A percentile compares a stretch with the other conserved stretches of the same genome.
These are phyloP conservation scores for Amylostereum chailletii DNA, from an alignment of 1,284 basidiomycete genomes.

Conservation along the genomic window DNA sequence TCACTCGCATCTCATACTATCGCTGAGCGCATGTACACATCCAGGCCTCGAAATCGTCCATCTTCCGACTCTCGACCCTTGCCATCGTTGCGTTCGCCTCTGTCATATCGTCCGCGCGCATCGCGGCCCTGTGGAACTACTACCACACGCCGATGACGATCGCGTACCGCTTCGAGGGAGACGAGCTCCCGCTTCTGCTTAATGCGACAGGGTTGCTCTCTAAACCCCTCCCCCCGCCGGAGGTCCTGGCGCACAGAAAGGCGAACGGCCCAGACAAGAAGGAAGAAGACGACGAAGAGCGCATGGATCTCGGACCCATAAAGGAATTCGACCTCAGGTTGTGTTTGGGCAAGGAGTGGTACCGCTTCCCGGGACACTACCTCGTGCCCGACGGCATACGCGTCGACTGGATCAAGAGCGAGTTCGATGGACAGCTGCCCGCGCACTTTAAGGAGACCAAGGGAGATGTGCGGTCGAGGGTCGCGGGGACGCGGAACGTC, in stretches of 20 bases:
- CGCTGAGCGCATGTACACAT: not conserved
- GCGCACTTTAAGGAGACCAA: slow-evolving; percentile 55
- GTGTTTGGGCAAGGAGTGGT: slow-evolving; percentile 94
- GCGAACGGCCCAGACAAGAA: not conserved
- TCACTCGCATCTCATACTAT: slow-evolving; percentile 4
- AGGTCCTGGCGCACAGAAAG: slow-evolving; percentile 12
- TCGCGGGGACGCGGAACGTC: slow-evolving; percentile 53
- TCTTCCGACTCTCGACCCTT: slow-evolving; percentile 76
- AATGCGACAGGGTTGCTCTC: slow-evolving; percentile 57
- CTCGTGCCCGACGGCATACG: slow-evolving; percentile 78
- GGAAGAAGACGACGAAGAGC: slow-evolving; percentile 39
- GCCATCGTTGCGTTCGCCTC: slow-evolving; percentile 57
- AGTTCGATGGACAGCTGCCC: slow-evolving; percentile 86
- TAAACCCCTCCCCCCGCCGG: slow-evolving; percentile 31
- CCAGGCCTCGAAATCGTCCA: slow-evolving; percentile 66
- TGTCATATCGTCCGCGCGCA: slow-evolving; percentile 71
- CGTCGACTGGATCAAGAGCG: slow-evolving; percentile 84
- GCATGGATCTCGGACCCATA: slow-evolving; percentile 66
- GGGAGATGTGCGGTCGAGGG: slow-evolving; percentile 43
- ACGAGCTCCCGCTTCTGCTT: slow-evolving; percentile 77
- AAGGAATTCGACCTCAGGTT: slow-evolving; percentile 69
- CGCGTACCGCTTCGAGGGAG: slow-evolving; percentile 63
- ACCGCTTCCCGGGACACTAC: slow-evolving; percentile 89
- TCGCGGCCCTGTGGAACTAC: slow-evolving; percentile 77
- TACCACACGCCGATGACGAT: slow-evolving; percentile 87